Base-by-base conservation (phyloP, 345 rosid species). In the Eucalyptus tenuipes region DNA sequence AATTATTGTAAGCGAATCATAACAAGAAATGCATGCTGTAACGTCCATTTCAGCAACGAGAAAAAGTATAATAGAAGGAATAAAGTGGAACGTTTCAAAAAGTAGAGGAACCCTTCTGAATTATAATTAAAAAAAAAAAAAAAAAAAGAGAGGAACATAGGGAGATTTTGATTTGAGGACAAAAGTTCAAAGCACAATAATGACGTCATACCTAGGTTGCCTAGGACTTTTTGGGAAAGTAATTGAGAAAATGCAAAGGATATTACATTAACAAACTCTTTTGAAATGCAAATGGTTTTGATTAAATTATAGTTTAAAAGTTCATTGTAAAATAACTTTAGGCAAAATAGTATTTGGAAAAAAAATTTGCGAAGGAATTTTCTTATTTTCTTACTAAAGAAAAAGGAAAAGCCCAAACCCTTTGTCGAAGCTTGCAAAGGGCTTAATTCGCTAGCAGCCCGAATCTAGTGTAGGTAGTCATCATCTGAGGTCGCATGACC, bases 401-500 rank as follows among this genome's bases (percentile, higher is more conserved):
- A 24, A 55, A 4, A 55, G 13, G 1, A 55, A 55, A 55, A 24
- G 10, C 1, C 29, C 29, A 55, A 55, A 55, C 61, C 61, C 13
- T 55, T 55, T 24, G 29, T 29, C 3, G 3, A 24, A 55, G 61
- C 6, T 22, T 55, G 13, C 0, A 0, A 55, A 55, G 61, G 29
- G 57, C 25, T 52, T 52, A 52, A 52, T 52, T 52, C 0, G 9
- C 61, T 22, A 55, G 61, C 13, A 4, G 13, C 61, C 59, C 29
- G 9, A 52, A 52, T 52, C 2, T 7, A 52, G 57, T 52, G 10
- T 52, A 5, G 2, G 57, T 20, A 18, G 61, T 10, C 61, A 4
- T 24, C 29, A 24, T 24, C 0, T 24, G 0, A 9, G 27, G 6
- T 55, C 0, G 1, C 61, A 55, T 0, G 6, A 55, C 29, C 27